phyloP scores from a whole-genome alignment of 1,139 yeast genomes.

The Saccharomycopsis hybrid region DNA sequence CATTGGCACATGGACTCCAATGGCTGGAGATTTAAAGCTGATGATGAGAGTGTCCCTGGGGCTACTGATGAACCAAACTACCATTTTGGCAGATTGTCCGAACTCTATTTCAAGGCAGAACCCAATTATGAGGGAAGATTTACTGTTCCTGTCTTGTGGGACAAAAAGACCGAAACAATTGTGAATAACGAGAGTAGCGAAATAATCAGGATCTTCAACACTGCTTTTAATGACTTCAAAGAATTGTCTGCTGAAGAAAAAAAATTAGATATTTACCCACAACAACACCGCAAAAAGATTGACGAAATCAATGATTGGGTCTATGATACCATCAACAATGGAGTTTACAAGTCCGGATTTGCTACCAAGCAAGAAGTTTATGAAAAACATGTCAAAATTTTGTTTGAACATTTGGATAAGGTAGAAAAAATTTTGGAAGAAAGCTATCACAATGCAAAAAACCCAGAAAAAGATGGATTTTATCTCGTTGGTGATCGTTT shows the following conservation, averaged over 20 bases:
- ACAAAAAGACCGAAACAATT: slow-evolving; percentile 69
- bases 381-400: slow-evolving; percentile 57
- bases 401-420: slow-evolving; percentile 69
- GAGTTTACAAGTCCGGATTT: slow-evolving; percentile 91
- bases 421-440: slow-evolving; percentile 57
- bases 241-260: slow-evolving; percentile 43
- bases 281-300: slow-evolving; percentile 43
- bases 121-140: slow-evolving; percentile 73
- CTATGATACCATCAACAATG: slow-evolving; percentile 82
- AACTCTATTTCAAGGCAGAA: slow-evolving; percentile 68
- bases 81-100: slow-evolving; percentile 54
- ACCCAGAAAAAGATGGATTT: slow-evolving; percentile 29
- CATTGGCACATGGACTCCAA: slow-evolving; percentile 81
- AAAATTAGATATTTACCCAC: slow-evolving; percentile 60
- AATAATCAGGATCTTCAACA: slow-evolving; percentile 75
- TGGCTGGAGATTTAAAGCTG: slow-evolving; percentile 77
- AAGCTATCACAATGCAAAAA: slow-evolving; percentile 24
- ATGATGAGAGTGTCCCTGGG: slow-evolving; percentile 39
- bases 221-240: slow-evolving; percentile 52
- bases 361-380: slow-evolving; percentile 81
- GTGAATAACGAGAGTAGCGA: slow-evolving; percentile 90
- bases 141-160: slow-evolving; percentile 94
- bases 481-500: slow-evolving; percentile 59
- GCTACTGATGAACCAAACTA: slow-evolving; percentile 60
- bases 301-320: slow-evolving; percentile 82